phyloP scores from a whole-genome alignment of 495 filamentous ascomycete genomes.

The Baudoinia panamericana region DNA sequence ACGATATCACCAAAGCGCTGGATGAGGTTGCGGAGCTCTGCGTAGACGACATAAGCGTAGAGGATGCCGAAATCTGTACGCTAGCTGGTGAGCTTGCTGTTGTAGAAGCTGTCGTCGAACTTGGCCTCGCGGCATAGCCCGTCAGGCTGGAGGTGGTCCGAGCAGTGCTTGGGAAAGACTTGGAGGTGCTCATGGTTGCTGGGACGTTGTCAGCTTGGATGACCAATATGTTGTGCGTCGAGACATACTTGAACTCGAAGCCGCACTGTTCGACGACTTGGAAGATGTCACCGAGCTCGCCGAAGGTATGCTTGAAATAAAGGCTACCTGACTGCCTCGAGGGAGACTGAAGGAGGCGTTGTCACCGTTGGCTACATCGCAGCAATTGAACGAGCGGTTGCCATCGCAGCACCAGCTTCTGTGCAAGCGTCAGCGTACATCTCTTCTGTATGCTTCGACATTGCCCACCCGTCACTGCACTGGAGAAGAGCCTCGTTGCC shows the following conservation, averaged over 20 bases:
- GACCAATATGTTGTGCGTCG: no score
- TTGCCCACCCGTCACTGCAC: constrained; percentile 12
- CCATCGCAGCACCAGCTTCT: constrained; percentile 12
- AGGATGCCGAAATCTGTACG: background rate
- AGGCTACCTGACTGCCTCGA: constrained; percentile 2
- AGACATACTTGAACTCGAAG: background rate
- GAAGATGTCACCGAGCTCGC: background rate
- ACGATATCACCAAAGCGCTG: constrained; percentile 1
- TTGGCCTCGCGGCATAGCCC: background rate
- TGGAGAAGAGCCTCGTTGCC: constrained; percentile 18
- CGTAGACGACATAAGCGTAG: no score
- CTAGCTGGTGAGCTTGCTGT: background rate
- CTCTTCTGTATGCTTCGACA: no score
- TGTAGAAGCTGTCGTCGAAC: background rate
- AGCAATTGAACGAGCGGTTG: constrained; percentile 15
- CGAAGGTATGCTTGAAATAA: constrained; percentile 7
- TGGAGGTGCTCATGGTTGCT: constrained; percentile 1
- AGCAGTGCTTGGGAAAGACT: background rate
- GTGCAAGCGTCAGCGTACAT: background rate
- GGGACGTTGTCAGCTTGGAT: no score
- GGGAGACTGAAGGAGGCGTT: constrained; percentile 10
- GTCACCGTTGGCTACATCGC: constrained; percentile 3
- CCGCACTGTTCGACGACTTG: background rate
- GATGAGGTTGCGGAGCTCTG: background rate
- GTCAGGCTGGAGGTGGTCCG: background rate